Percentiles rank a stretch among this genome's conserved stretches.
These are phyloP conservation scores for Dissophora globulifera DNA, from an alignment of 192 early-diverging fungal species.

Conservation along the genomic window DNA sequence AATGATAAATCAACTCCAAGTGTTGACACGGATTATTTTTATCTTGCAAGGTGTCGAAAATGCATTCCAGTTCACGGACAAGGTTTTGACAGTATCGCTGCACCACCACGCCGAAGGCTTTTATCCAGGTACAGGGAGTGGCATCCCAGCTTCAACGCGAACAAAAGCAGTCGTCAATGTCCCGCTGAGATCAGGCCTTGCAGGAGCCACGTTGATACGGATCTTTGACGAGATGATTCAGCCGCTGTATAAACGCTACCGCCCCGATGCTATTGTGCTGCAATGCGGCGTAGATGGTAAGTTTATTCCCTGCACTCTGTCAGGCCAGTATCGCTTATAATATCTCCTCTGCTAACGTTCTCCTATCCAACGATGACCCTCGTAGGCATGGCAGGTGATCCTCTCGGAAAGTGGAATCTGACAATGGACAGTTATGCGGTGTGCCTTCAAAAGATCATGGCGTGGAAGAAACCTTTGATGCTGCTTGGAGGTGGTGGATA, in stretches of 20 bases:
- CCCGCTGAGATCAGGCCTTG: slow-evolving; percentile 75
- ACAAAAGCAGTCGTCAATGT: slow-evolving; percentile 71
- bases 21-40: too few relatives aligned
- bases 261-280: slow-evolving; percentile 77
- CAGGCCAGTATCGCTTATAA: too few relatives aligned
- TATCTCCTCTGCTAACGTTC: too few relatives aligned
- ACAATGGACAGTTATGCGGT: slow-evolving; percentile 29
- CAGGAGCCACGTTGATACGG: slow-evolving; percentile 69
- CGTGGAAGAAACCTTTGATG: slow-evolving; percentile 47
- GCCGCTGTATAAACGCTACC: slow-evolving; percentile 64
- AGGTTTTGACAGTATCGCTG: slow-evolving; percentile 89
- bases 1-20: neutral
- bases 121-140: slow-evolving; percentile 69
- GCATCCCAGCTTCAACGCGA: neutral
- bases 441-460: slow-evolving; percentile 47
- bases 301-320: too few relatives aligned
- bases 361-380: too few relatives aligned
- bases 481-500: slow-evolving; percentile 74
- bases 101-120: slow-evolving; percentile 85
- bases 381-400: slow-evolving; percentile 54
- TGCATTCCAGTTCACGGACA: slow-evolving; percentile 83
- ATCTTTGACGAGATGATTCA: slow-evolving; percentile 71
- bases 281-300: slow-evolving; percentile 79
- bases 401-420: slow-evolving; percentile 56
- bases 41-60: slow-evolving; percentile 74